Base-by-base conservation (phyloP, 495 filamentous ascomycete species). In the Parathielavia appendiculata region DNA sequence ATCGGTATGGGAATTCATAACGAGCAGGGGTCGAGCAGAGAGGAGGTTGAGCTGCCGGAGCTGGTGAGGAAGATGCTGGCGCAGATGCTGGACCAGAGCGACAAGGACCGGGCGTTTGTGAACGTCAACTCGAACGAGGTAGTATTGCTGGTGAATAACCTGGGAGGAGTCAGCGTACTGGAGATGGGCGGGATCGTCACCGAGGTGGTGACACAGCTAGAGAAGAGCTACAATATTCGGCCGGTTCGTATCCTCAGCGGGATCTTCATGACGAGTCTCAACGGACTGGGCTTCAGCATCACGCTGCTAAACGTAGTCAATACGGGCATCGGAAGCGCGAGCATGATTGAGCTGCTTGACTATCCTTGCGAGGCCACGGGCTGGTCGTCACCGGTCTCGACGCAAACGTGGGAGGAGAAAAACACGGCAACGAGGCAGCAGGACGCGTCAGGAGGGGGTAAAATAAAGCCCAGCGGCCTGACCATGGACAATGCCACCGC, bases 1-100 rank as follows among this genome's bases (percentile, higher is more conserved):
- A 79, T 98, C 63, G 93, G 93, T 17, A 98, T 97, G 93, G 93
- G 93, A 12, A 97, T 97, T 70, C 93, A 98, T 71, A 98, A 98
- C 68, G 93, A 98, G 73, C 83, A 89, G 1, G 93, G 93, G 1
- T 92, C 84, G 14, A 88, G 86, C 65, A 80, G 87, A 46, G 87
- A 84, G 59, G 73, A 71, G 20, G 77, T 85, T 5, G 78, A 83
- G 60, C 75, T 97, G 20, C 79, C 82, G 2, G 81, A 83, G 60
- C 74, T 96, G 50, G 87, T 97, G 45, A 72, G 77, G 59, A 86
- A 74, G 44, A 93, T 98, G 89, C 78, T 98, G 30, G 73, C 72
- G 53, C 89, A 96, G 68, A 74, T 97, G 60, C 78, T 98, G 52
- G 88, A 95, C 66, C 75, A 74, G 60, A 80, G 76, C 44, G 93